Base-by-base conservation (phyloP, 768 basidiomycete species). In the Tephrocybe sp. region DNA sequence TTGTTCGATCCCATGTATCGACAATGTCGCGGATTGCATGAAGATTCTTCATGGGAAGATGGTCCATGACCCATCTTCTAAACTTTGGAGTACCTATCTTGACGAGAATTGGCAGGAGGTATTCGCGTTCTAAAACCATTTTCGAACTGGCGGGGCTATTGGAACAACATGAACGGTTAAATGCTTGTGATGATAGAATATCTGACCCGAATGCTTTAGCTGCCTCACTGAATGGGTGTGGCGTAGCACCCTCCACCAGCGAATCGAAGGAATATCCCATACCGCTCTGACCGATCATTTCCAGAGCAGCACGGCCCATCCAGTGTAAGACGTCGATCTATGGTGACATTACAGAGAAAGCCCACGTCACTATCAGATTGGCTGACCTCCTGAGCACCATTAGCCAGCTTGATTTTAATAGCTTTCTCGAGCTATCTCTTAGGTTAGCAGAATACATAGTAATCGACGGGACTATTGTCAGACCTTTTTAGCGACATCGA, bases 281-380 rank as follows among this genome's bases (percentile, higher is more conserved):
- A 16, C 60, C 57, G 9, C 57, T 55, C 32, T 55, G 57, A 8
- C 57, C 54, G 6, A 60, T 56, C 51, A 60, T 51, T 43, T 60
- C 57, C 2, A 58, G 53, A 32, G 57, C 52, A 36, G 57, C 54
- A 28, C 57, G 52, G 16, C 34, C 30, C 52, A 58, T 60, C 57
- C 59, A 60, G 19, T 52, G 59, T 12, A 58, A 40, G 7, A 60
- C 40, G 41, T 60, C 59, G 16, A 60, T 50, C 59, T 60, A 26
- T 2, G 26, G 12, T 11, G 2, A 28, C 13, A 22, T 31, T 24
- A 31, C n/a, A 24, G 15, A 9, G 11, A 19, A 12, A 21, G 24
- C n/a, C 39, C 35, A 19, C 19, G 16, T 16, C 2, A 6, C n/a
- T 21, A 30, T 2, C 22, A 1, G 11, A 9, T 21, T 3, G 30